Evolutionary conservation across 345 rosid species (phyloP).

Genomic region (Camelina hispida): DNA sequence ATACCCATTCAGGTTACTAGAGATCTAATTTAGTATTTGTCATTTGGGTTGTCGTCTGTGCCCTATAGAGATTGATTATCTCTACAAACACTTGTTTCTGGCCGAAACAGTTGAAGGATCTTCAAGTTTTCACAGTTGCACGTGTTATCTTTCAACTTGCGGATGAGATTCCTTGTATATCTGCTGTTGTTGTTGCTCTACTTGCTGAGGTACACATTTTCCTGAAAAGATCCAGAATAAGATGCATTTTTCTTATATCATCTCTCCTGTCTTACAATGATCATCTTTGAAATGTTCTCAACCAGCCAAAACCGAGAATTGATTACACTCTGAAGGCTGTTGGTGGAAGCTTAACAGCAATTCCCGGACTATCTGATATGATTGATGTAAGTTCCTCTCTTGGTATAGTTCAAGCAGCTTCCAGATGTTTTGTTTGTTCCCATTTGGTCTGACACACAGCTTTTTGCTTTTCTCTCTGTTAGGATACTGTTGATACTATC

Average conservation of each 20-base stretch:
- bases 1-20: slow-evolving; percentile 91
- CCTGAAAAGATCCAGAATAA: neutral
- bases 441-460: slow-evolving; percentile 7
- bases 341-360: slow-evolving; percentile 97
- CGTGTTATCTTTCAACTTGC: slow-evolving; percentile 99
- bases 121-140: slow-evolving; percentile 89
- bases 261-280: slow-evolving; percentile 25
- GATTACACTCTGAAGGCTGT: slow-evolving; percentile 95
- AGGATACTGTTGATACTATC: slow-evolving; percentile 92
- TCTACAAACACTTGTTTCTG: slow-evolving; percentile 26
- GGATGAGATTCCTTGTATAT: slow-evolving; percentile 96
- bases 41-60: neutral
- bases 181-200: slow-evolving; percentile 96
- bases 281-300: slow-evolving; percentile 32
- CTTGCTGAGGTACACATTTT: slow-evolving; percentile 75
- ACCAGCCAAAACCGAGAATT: slow-evolving; percentile 98
- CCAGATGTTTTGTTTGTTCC: neutral
- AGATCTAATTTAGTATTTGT: slow-evolving; percentile 8
- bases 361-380: slow-evolving; percentile 97
- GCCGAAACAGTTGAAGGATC: slow-evolving; percentile 85
- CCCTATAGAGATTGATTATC: neutral
- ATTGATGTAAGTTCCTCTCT: slow-evolving; percentile 74
- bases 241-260: slow-evolving; percentile 15
- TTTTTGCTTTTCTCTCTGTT: slow-evolving; percentile 37
- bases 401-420: slow-evolving; percentile 15